Evolutionary conservation across 2,329 filamentous ascomycete genomes (phyloP), one percentile per base, ranked within the genome.

Genomic region (Cladophialophora carrionii): DNA sequence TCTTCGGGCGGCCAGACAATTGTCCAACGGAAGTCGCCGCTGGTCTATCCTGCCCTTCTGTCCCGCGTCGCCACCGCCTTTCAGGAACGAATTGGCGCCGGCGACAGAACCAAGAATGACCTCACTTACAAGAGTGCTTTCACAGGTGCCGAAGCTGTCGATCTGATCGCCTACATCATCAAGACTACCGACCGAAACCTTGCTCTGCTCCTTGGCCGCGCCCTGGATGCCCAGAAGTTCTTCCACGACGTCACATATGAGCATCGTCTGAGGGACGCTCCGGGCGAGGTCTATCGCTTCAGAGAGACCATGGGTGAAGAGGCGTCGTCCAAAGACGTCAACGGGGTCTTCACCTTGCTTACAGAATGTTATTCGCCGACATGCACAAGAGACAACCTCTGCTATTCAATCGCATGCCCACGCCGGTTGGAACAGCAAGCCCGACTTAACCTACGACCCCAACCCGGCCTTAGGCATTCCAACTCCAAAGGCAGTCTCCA

Each of bases 231-330:
- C 26, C 95, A 99, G 75, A 98, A 98, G 76, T 97, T 96, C 80
- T 99, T 99, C 76, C 95, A 99, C 80, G 95, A 99, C 83, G 95
- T 98, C 57, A 97, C 94, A 0, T 99, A 99, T 78, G 94, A 97
- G 73, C 95, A 99, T 78, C 87, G 95, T 55, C 81, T 99, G 73
- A 90, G 95, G 78, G 95, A 99, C 78, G 96, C 94, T n/a, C 87
- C 89, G 48, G 90, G 89, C 58, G 95, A 99, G 78, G 90, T 99
- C 77, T 99, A 98, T 77, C 94, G 98, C 76, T 99, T 99, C 78
- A 88, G 90, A 71, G 94, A 98, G 79, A 96, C 89, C 2, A 84
- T 98, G 76, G 89, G 93, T 59, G 80, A 81, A 79, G 94, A 98
- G 60, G 88, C 91, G 14, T 76, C 78, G 4, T 76, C 76, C 72